Conservation (phyloP, 306 rosid genomes). For the Corylus avellana region DNA sequence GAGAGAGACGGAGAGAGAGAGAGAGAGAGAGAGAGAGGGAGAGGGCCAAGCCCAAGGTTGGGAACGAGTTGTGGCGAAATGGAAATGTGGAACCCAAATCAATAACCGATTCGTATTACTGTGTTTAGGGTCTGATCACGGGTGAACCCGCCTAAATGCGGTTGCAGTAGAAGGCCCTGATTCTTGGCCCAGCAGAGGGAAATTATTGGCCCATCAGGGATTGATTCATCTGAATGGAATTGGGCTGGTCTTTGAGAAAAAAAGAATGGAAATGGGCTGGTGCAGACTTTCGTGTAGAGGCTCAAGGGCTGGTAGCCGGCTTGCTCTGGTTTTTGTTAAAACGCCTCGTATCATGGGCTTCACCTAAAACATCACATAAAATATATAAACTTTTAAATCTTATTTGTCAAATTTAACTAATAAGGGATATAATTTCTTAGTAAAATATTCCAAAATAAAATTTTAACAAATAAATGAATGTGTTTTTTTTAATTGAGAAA, state of each 20-base stretch:
- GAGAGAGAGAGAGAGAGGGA: neutral
- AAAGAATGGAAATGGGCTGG: neutral
- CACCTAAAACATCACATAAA: too few relatives aligned
- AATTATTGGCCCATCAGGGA: neutral
- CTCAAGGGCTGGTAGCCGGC: neutral
- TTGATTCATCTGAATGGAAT: neutral
- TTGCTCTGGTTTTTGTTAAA: too few relatives aligned
- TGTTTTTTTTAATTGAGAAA: too few relatives aligned
- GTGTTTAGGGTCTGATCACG: neutral
- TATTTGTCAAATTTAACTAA: too few relatives aligned
- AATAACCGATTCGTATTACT: neutral
- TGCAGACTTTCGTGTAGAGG: too few relatives aligned
- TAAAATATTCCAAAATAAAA: too few relatives aligned
- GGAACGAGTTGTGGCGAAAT: neutral
- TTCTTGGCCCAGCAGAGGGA: neutral
- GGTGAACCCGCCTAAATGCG: neutral
- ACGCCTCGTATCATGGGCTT: too few relatives aligned
- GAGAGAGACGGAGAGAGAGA: neutral
- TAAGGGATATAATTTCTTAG: too few relatives aligned
- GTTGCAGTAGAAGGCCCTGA: neutral
- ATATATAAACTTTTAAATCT: too few relatives aligned
- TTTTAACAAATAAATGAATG: too few relatives aligned
- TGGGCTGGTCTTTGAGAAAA: neutral
- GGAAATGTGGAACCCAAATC: neutral
- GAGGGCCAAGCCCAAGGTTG: constrained; percentile 10